These are phyloP conservation scores for Lentinula boryana DNA, from an alignment of 768 basidiomycete genomes.

Conservation along the genomic window DNA sequence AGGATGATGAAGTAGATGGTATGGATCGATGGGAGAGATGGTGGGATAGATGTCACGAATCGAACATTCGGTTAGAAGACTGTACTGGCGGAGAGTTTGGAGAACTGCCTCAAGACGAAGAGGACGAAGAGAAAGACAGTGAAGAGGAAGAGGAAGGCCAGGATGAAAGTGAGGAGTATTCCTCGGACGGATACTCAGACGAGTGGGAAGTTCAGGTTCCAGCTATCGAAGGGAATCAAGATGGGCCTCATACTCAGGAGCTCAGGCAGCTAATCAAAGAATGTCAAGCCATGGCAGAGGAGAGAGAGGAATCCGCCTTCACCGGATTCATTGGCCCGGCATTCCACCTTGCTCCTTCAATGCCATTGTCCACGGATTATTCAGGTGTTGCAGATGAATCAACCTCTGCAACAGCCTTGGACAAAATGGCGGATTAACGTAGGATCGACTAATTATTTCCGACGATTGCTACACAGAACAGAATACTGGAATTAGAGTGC, in stretches of 20 bases:
- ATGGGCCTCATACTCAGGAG: slow-evolving; percentile 16
- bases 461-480: too few species aligned
- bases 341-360: neutral
- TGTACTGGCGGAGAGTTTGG: slow-evolving; percentile 68
- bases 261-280: slow-evolving; percentile 2
- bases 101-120: slow-evolving; percentile 32
- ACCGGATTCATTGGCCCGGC: slow-evolving; percentile 2
- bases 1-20: slow-evolving; percentile 18
- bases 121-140: slow-evolving; percentile 15
- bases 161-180: slow-evolving; percentile 23
- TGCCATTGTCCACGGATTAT: neutral
- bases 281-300: slow-evolving; percentile 6
- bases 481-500: neutral
- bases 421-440: too few species aligned
- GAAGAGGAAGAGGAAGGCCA: slow-evolving; percentile 8
- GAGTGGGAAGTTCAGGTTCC: slow-evolving; percentile 15
- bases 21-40: slow-evolving; percentile 62
- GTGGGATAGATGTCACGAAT: slow-evolving; percentile 47
- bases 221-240: slow-evolving; percentile 25
- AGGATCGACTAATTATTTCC: too few species aligned
- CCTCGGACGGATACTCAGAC: slow-evolving; percentile 23
- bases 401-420: neutral
- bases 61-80: slow-evolving; percentile 63
- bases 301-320: slow-evolving; percentile 2
- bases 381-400: neutral